A percentile compares a stretch with the other conserved stretches of the same genome.
Evolutionary conservation across 768 basidiomycete genomes (phyloP).

Genomic region (Mycena floridula): DNA sequence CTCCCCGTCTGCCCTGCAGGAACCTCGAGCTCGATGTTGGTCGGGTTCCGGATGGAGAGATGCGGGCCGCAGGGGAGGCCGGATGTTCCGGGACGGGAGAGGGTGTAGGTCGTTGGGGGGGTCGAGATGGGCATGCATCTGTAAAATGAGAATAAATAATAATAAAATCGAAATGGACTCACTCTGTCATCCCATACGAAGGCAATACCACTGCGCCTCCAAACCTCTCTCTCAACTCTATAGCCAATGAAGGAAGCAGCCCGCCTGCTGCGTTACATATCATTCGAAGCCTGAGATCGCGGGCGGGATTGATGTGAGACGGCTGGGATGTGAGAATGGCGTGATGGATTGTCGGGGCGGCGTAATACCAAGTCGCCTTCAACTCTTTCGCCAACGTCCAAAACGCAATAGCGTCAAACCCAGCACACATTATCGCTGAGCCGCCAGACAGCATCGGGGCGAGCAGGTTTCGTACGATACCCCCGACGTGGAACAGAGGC

Average conservation of each 20-base stretch:
- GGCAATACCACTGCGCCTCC: constrained; percentile 44
- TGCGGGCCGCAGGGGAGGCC: constrained; percentile 43
- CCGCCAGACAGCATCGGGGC: constrained; percentile 54
- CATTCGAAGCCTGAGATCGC: constrained; percentile 36
- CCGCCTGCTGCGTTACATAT: constrained; percentile 49
- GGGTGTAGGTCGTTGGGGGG: constrained; percentile 33
- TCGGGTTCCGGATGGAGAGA: constrained; percentile 34
- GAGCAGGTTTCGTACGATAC: constrained; percentile 51
- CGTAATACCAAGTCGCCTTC: constrained; percentile 47
- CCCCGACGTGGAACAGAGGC: constrained; percentile 59
- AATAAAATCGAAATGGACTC: constrained; percentile 7
- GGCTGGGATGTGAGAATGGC: constrained; percentile 37
- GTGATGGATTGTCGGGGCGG: constrained; percentile 44
- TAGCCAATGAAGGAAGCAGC: constrained; percentile 45
- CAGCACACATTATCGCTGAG: constrained; percentile 46
- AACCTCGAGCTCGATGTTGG: constrained; percentile 29
- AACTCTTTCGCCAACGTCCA: constrained; percentile 35
- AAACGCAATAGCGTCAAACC: constrained; percentile 47
- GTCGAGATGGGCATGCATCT: constrained; percentile 48
- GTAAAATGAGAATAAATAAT: constrained; percentile 5
- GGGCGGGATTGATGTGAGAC: constrained; percentile 20
- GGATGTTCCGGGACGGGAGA: constrained; percentile 42
- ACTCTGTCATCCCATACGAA: constrained; percentile 57
- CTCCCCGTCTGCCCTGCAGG: constrained; percentile 39
- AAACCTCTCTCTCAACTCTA: constrained; percentile 41